Evolutionary conservation across 202 grass and related monocot species (phyloP).

Genomic region (Schoenoplectus triqueter): DNA sequence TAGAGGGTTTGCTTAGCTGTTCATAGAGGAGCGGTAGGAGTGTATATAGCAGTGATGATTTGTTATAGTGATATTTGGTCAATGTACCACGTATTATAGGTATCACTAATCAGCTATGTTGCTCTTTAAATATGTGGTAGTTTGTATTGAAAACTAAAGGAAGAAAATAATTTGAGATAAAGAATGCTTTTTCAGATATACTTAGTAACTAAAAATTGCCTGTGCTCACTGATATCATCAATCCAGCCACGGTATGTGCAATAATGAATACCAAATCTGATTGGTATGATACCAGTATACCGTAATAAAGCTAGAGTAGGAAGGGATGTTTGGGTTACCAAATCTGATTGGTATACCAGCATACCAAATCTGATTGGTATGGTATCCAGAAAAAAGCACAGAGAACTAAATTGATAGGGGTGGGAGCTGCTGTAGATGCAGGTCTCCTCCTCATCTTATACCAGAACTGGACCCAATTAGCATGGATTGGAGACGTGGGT

Average conservation of each 20-base stretch:
- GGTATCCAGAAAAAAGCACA: background rate
- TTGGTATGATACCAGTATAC: background rate
- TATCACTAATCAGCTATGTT: constrained; percentile 21
- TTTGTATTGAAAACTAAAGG: constrained; percentile 19
- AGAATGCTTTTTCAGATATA: background rate
- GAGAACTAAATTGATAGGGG: background rate
- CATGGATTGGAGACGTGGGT: background rate
- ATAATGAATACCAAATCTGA: background rate
- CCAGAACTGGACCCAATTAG: background rate
- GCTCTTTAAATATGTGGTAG: background rate
- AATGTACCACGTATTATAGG: constrained; percentile 30
- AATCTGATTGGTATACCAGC: too few species aligned
- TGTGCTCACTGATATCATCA: background rate
- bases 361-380: too few species aligned
- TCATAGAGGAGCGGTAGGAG: constrained; percentile 47
- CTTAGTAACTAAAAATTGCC: background rate
- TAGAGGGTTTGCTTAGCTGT: constrained; percentile 69
- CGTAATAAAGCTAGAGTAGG: background rate
- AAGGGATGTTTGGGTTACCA: background rate
- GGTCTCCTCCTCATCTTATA: background rate
- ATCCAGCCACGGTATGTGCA: background rate
- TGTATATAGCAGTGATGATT: constrained; percentile 27
- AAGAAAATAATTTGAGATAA: background rate
- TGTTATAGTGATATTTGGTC: constrained; percentile 12
- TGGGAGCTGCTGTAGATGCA: background rate